These are phyloP conservation scores for Phyllosticta capitalensis DNA, from an alignment of 2,329 filamentous ascomycete genomes.

Conservation along the genomic window DNA sequence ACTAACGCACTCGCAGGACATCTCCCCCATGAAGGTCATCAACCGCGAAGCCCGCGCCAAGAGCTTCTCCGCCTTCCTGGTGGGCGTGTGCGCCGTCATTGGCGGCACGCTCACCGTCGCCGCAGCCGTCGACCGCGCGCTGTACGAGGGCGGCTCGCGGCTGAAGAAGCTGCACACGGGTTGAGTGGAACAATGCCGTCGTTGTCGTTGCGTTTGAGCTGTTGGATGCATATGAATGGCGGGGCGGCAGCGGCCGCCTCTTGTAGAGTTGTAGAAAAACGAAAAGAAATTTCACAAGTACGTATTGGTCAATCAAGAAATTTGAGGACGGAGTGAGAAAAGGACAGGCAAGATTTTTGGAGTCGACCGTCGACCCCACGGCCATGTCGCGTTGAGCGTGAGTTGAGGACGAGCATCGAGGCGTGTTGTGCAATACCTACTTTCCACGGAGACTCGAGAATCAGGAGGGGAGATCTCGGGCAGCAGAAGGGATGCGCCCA, in stretches of 20 bases:
- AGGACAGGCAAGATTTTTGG: background rate
- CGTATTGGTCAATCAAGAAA: background rate
- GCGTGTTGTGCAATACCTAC: too few relatives aligned
- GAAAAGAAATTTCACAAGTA: too few relatives aligned
- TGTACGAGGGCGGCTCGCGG: constrained; percentile 79
- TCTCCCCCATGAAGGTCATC: constrained; percentile 98
- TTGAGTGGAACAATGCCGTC: constrained; percentile 22
- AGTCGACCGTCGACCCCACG: too few relatives aligned
- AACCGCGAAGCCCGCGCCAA: constrained; percentile 88
- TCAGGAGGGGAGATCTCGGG: too few relatives aligned
- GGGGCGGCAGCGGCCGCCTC: too few relatives aligned
- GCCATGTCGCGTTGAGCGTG: too few relatives aligned
- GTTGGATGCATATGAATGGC: background rate
- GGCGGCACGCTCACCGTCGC: constrained; percentile 94
- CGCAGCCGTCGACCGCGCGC: constrained; percentile 78
- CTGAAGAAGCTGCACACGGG: constrained; percentile 75
- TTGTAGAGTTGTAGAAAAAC: background rate
- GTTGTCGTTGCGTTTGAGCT: background rate
- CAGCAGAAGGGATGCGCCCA: too few relatives aligned
- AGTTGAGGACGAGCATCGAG: too few relatives aligned
- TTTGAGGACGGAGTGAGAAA: background rate
- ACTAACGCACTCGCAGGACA: constrained; percentile 53
- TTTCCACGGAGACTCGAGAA: too few relatives aligned
- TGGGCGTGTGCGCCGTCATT: constrained; percentile 87
- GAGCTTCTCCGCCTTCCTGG: constrained; percentile 84